Percentiles rank a stretch among this genome's conserved stretches.
phyloP scores from a whole-genome alignment of 1,284 basidiomycete genomes.

The Ustilago xerochloae region DNA sequence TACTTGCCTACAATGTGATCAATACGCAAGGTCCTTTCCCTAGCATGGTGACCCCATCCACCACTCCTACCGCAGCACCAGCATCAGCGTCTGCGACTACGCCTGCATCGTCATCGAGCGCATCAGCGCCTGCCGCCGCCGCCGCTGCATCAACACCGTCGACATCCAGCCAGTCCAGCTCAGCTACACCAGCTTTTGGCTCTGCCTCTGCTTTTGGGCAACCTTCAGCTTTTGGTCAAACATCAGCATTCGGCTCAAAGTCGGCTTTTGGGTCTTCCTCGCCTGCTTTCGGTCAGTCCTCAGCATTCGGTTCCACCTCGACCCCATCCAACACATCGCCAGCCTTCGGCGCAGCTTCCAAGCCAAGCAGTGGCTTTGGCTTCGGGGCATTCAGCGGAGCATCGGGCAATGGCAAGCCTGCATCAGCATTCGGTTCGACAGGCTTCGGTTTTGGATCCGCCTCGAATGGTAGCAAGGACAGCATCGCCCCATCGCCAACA shows the following conservation, averaged over 20 bases:
- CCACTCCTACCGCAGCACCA: not conserved
- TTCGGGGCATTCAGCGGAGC: slow-evolving; percentile 45
- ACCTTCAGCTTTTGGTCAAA: slow-evolving; percentile 29
- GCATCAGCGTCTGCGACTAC: slow-evolving; percentile 9
- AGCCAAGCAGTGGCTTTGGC: slow-evolving; percentile 40
- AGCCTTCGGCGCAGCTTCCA: slow-evolving; percentile 40
- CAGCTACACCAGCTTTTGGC: slow-evolving; percentile 20
- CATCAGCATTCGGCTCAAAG: slow-evolving; percentile 30
- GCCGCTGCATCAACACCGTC: slow-evolving; percentile 9
- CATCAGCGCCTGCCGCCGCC: slow-evolving; percentile 8
- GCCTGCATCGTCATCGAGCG: slow-evolving; percentile 7
- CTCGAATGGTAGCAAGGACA: slow-evolving; percentile 23
- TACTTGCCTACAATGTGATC: slow-evolving; percentile 80
- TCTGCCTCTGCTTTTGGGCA: slow-evolving; percentile 40
- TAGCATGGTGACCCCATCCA: slow-evolving; percentile 64
- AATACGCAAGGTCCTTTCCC: slow-evolving; percentile 72
- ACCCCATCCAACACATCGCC: slow-evolving; percentile 10
- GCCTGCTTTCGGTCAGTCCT: slow-evolving; percentile 42
- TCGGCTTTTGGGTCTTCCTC: slow-evolving; percentile 49
- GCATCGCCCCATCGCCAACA: slow-evolving; percentile 14
- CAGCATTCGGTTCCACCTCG: slow-evolving; percentile 35
- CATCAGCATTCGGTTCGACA: slow-evolving; percentile 47
- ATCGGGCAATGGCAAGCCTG: slow-evolving; percentile 21
- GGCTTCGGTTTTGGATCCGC: slow-evolving; percentile 37
- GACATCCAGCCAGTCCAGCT: slow-evolving; percentile 8